Conservation (phyloP, 2,329 filamentous ascomycete genomes). For the Rachicladosporium sp. region DNA sequence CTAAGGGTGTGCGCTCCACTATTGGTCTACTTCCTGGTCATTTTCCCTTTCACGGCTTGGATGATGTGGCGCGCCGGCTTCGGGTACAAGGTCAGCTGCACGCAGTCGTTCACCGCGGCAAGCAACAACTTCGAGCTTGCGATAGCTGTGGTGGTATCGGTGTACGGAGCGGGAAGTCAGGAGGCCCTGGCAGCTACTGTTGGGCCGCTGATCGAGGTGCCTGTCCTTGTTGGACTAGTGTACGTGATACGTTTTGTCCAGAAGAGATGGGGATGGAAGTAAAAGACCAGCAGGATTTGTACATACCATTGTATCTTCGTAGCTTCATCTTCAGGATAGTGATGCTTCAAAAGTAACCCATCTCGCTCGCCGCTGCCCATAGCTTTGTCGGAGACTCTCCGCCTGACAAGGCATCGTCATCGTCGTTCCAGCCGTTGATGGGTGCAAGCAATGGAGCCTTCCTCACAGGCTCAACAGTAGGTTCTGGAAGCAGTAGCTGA, state of each 20-base stretch:
- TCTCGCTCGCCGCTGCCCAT: conserved; percentile 19
- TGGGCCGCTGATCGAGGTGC: conserved; percentile 76
- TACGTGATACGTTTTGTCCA: conserved; percentile 56
- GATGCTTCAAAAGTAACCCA: conserved; percentile 5
- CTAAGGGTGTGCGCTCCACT: conserved; percentile 70
- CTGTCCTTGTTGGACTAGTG: conserved; percentile 64
- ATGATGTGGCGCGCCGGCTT: conserved; percentile 56
- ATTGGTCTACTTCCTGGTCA: conserved; percentile 64
- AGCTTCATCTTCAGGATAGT: neutral
- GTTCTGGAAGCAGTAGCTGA: conserved; percentile 11
- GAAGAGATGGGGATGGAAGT: conserved; percentile 42
- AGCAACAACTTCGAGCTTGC: conserved; percentile 92
- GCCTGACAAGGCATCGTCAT: conserved; percentile 10
- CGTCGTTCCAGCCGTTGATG: conserved; percentile 3
- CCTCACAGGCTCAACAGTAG: conserved; percentile 6
- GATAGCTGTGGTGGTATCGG: conserved; percentile 75
- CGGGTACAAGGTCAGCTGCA: conserved; percentile 56
- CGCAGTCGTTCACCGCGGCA: conserved; percentile 77
- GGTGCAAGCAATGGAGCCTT: conserved; percentile 3
- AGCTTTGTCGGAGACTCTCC: conserved; percentile 24
- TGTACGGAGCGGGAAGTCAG: conserved; percentile 64
- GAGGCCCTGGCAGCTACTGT: conserved; percentile 75
- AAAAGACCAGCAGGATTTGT: neutral
- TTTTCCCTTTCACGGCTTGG: conserved; percentile 59
- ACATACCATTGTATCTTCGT: neutral